Evolutionary conservation across 2,329 filamentous ascomycete genomes (phyloP), one percentile per base, ranked within the genome.

Genomic region (Uncinocarpus reesii): DNA sequence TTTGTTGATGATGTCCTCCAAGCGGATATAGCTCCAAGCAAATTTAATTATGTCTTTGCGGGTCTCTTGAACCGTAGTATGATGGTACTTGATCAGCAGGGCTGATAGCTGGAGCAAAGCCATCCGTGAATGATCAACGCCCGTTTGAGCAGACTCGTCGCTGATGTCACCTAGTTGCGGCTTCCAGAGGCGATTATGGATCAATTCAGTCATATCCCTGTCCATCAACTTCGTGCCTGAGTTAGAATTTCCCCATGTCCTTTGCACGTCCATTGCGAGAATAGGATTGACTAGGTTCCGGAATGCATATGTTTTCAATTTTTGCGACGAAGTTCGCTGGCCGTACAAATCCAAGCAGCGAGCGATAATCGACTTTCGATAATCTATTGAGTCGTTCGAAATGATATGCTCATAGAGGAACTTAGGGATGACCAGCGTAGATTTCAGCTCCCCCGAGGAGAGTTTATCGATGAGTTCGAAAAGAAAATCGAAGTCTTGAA

Each of bases 1-100:
- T 66, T 98, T 98, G 72, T 96, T 98, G 71, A 98, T 95, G 49
- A 95, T 86, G 65, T 99, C 92, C 61, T 99, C 93, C n/a, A 98
- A 77, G 20, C 86, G 81, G 59, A 98, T 98, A 62, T 95, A 96
- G 15, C 89, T 95, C 92, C 92, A 99, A 2, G 88, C 89, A 66
- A 96, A 98, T 67, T 95, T 96, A 61, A 98, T 98, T 53, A 98
- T 90, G 55, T 98, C 92, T 66, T 98, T 98, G 31, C 93, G 81
- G 2, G 86, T 83, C 59, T 96, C 92, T 56, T 93, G 85, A 1
- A 98, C 77, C 47, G 88, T 84, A 26, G 79, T 78, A 59, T 90
- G 81, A 60, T 98, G 87, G 60, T 96, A 94, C 62, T 98, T 98
- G 66, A 98, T 83, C 32, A 98, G 74, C 71, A 98, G 81, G 0